Conservation (phyloP, 2,329 filamentous ascomycete species). For the Stagonosporopsis chrysanthemi region DNA sequence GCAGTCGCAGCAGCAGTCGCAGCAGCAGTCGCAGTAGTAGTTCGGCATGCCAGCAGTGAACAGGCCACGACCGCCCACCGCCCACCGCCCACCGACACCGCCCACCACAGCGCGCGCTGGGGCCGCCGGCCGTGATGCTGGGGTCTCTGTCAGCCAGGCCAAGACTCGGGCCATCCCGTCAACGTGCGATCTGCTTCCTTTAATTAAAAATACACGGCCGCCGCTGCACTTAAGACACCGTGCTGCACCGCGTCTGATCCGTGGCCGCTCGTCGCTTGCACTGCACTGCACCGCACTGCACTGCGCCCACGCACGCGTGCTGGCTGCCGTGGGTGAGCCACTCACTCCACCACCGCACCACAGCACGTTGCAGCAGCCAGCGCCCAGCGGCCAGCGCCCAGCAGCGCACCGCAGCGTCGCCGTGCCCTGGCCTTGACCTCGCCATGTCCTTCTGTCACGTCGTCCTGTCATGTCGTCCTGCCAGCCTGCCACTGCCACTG, state of each 20-base stretch:
- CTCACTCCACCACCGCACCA: conserved; percentile 6
- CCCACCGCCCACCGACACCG: too few relatives aligned
- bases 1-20: too few relatives aligned
- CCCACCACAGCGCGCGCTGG: conserved; percentile 2
- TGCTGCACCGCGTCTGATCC: conserved; percentile 6
- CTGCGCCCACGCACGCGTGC: neutral
- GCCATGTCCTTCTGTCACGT: too few relatives aligned
- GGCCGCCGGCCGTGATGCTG: conserved; percentile 15
- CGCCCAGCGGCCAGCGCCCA: too few relatives aligned
- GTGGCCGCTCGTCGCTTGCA: too few relatives aligned
- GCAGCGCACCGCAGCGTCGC: conserved; percentile 15
- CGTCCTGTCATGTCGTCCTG: too few relatives aligned
- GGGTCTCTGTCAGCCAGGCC: conserved; percentile 16
- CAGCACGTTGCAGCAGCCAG: conserved; percentile 12
- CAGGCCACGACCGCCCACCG: too few relatives aligned
- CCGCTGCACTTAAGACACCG: conserved; percentile 6
- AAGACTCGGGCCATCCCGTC: conserved; percentile 17
- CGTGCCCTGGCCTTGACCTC: too few relatives aligned
- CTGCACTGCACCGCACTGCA: too few relatives aligned
- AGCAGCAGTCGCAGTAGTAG: too few relatives aligned
- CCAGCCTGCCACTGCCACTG: too few relatives aligned
- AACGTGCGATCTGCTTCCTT: conserved; percentile 22
- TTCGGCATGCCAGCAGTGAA: too few relatives aligned
- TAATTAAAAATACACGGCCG: conserved; percentile 23
- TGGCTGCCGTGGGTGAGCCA: neutral